Base-by-base conservation (phyloP, 2,329 filamentous ascomycete genomes). In the Coleophoma crateriformis region DNA sequence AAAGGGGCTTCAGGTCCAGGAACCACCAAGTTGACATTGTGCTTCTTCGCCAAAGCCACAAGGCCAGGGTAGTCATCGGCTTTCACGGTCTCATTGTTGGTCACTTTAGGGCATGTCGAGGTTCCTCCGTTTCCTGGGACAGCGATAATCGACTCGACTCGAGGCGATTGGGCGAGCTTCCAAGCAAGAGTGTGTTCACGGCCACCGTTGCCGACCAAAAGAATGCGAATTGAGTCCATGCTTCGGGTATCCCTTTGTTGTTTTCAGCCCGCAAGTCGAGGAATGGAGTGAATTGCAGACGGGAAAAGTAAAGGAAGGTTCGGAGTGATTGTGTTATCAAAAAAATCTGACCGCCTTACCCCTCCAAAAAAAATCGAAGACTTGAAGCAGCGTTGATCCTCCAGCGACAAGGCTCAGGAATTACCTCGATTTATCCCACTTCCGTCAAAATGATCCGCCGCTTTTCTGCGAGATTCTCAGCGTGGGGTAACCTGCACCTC, bases 151-250 rank as follows among this genome's bases (percentile, higher is more conserved):
- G 83, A 78, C 61, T 88, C 81, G 57, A 95, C 87, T 46, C 78
- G 77, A 37, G 84, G 75, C 15, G 90, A 95, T 68, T 94, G 86
- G 63, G 84, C 81, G 53, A 96, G 76, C 71, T 94, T 96, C 90
- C 91, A 96, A 45, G 90, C 90, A 54, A 96, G 79, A 46, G 90
- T 88, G 69, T 96, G 90, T 72, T 96, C 91, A 62, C 91, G 85
- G 61, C 91, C 91, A 58, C 91, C 91, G 65, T 91, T 95, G 64
- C 91, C 91, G 58, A 96, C 83, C 56, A 96, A 83, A 56, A 96
- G 84, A 60, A 96, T 76, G 59, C 83, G 79, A 55, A 90, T 76
- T 33, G 68, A 45, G 45, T 54, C 51, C 40, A 48, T 53, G 27
- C 3, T 27, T 7, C 8, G 27, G 6, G 8, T 27, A 27, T 10